Conservation (phyloP, 371 early-diverging fungal species). For the Mucor sp. region DNA sequence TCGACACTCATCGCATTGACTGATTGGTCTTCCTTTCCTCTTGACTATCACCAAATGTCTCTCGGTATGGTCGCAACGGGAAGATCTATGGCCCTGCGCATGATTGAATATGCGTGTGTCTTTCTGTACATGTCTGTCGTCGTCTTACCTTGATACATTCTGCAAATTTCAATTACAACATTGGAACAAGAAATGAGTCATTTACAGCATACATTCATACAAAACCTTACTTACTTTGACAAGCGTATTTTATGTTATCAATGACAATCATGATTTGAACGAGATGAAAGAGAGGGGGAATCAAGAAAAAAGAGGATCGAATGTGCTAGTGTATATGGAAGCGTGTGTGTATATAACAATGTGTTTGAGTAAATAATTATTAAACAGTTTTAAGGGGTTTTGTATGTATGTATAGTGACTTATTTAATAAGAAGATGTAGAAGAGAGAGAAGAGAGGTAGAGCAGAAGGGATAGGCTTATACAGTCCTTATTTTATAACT, state of each 20-base stretch:
- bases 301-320: not conserved
- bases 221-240: slow-evolving; percentile 17
- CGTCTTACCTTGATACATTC: slow-evolving; percentile 19
- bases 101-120: not conserved
- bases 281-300: not conserved
- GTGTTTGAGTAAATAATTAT: not conserved
- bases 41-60: slow-evolving; percentile 14
- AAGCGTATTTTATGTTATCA: slow-evolving; percentile 24
- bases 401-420: not conserved
- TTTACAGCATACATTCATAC: not conserved
- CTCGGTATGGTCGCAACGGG: slow-evolving; percentile 24
- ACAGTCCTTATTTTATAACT: not conserved
- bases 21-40: slow-evolving; percentile 25
- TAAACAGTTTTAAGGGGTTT: slow-evolving; percentile 1
- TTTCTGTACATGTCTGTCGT: not conserved
- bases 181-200: not conserved
- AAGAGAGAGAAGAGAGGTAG: not conserved
- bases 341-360: not conserved
- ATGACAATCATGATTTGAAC: slow-evolving; percentile 19
- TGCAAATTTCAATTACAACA: not conserved
- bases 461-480: not conserved
- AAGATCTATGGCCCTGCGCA: slow-evolving; percentile 25
- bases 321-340: not conserved
- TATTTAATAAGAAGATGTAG: not conserved
- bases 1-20: slow-evolving; percentile 24